Percentiles rank a stretch among this genome's conserved stretches.
Evolutionary conservation across 176 grass and related monocot genomes (phyloP).

Genomic region (Paspalum vaginatum): DNA sequence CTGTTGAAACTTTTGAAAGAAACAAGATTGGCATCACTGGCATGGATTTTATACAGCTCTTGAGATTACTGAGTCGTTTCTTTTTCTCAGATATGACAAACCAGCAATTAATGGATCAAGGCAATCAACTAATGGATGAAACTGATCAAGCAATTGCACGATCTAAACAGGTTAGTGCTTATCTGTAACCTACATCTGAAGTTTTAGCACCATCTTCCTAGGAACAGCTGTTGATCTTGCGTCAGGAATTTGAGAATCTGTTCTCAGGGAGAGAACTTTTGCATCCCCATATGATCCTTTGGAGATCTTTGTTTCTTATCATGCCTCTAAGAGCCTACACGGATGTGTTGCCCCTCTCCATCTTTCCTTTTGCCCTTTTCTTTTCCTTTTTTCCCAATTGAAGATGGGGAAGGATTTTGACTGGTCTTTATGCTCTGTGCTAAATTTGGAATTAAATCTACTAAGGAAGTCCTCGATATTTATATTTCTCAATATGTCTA

Average conservation of each 20-base stretch:
- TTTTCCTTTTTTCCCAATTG: not conserved
- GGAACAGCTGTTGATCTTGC: conserved; percentile 22
- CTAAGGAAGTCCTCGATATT: not conserved
- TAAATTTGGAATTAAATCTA: not conserved
- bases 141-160: conserved; percentile 94
- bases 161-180: conserved; percentile 53
- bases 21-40: not conserved
- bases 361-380: not conserved
- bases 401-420: not conserved
- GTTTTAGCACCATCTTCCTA: conserved; percentile 20
- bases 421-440: not conserved
- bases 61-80: not conserved
- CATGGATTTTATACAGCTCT: conserved; percentile 26
- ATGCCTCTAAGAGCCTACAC: not conserved
- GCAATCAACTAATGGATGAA: conserved; percentile 82
- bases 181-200: not conserved
- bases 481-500: conserved; percentile 3
- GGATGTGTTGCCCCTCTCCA: not conserved
- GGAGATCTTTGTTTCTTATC: not conserved
- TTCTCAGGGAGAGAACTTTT: not conserved
- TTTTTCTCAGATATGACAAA: conserved; percentile 84
- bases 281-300: not conserved
- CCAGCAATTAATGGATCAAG: conserved; percentile 80
- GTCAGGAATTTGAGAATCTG: conserved; percentile 4
- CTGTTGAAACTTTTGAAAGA: conserved; percentile 29